These are phyloP conservation scores for Pontederia crassipes DNA, from an alignment of 176 grass and related monocot genomes.

Conservation along the genomic window DNA sequence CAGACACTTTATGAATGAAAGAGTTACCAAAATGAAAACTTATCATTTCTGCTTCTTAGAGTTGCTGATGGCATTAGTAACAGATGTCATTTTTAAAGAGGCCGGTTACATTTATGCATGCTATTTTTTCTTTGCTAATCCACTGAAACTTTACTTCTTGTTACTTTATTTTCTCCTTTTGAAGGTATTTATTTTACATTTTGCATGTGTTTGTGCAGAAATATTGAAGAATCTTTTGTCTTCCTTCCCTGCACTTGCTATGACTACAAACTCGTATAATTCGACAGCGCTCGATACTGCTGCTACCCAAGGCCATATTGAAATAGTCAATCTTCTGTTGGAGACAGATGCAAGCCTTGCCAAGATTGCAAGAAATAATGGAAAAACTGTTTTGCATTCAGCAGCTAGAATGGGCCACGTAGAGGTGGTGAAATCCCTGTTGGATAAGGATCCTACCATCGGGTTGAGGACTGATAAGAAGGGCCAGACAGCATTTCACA, in stretches of 20 bases:
- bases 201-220: neutral
- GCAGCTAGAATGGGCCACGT: slow-evolving; percentile 8
- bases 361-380: slow-evolving; percentile 11
- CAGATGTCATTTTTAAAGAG: too few species aligned
- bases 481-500: slow-evolving; percentile 8
- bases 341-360: slow-evolving; percentile 2
- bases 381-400: slow-evolving; percentile 7
- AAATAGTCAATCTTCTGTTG: slow-evolving; percentile 6
- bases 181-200: neutral
- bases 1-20: too few species aligned
- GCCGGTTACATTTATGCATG: neutral
- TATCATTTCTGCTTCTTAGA: too few species aligned
- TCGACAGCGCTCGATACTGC: slow-evolving; percentile 7
- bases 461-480: slow-evolving; percentile 10
- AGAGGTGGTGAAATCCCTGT: neutral
- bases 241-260: slow-evolving; percentile 9
- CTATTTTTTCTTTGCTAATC: neutral
- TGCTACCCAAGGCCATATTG: slow-evolving; percentile 1
- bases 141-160: neutral
- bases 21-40: too few species aligned
- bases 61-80: too few species aligned
- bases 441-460: neutral
- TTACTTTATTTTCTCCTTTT: neutral
- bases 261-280: slow-evolving; percentile 10
- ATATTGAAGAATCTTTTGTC: neutral